A percentile compares a stretch with the other conserved stretches of the same genome.
Conservation (phyloP, 2,329 filamentous ascomycete species). For the Knufia fluminis region DNA sequence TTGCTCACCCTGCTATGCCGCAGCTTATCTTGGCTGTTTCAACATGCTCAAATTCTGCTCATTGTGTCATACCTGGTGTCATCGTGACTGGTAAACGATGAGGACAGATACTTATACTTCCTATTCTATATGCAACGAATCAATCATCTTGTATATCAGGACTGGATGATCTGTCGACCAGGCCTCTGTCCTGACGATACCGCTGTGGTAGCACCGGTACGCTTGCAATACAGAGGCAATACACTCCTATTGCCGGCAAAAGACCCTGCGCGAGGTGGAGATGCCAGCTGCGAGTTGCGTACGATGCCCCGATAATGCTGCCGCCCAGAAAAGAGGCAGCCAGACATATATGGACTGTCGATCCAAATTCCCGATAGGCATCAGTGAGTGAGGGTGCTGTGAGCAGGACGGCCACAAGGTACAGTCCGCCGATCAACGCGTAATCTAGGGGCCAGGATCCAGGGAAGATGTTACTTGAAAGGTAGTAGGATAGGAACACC, state of each 20-base stretch:
- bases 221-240: constrained; percentile 22
- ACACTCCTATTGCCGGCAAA: constrained; percentile 23
- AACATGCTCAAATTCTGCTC: no score
- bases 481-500: constrained; percentile 35
- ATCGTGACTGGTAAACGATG: no score
- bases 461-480: constrained; percentile 25
- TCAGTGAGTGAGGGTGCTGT: constrained; percentile 23
- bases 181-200: constrained; percentile 5
- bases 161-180: no score
- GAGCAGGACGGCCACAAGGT: constrained; percentile 21
- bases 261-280: constrained; percentile 24
- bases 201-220: constrained; percentile 23
- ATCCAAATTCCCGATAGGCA: constrained; percentile 2
- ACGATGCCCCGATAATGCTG: constrained; percentile 24
- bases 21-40: no score
- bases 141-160: no score
- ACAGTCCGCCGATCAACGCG: constrained; percentile 26
- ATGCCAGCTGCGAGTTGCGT: constrained; percentile 20
- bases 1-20: no score
- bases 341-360: constrained; percentile 15
- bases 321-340: constrained; percentile 16
- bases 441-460: constrained; percentile 22
- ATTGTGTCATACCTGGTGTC: no score
- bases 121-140: no score
- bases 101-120: no score